Evolutionary conservation across 352 stramenopile species (phyloP).

Genomic region (Globisporangium paroecandrum): DNA sequence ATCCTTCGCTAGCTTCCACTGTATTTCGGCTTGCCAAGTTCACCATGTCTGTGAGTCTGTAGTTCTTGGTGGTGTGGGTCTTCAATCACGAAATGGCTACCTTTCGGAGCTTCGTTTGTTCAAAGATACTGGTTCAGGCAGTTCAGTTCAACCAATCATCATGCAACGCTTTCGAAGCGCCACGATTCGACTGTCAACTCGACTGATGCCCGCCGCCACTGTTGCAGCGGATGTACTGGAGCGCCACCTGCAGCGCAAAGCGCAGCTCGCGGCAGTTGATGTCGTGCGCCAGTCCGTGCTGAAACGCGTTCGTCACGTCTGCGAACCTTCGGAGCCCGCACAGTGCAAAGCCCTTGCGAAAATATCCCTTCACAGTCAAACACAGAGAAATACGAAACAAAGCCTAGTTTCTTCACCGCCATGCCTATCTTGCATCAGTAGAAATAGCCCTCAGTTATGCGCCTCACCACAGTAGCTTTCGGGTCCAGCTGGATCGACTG

Average conservation of each 20-base stretch:
- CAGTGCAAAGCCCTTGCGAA: slow-evolving; percentile 61
- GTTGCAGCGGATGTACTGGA: slow-evolving; percentile 24
- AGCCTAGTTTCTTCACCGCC: background rate
- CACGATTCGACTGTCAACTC: background rate
- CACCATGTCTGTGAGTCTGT: background rate
- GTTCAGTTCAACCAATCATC: background rate
- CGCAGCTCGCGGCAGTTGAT: slow-evolving; percentile 54
- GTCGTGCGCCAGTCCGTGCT: slow-evolving; percentile 62
- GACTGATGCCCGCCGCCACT: background rate
- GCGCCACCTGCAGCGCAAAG: slow-evolving; percentile 47
- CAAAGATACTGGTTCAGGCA: background rate
- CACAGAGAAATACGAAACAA: background rate
- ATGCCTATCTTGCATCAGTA: background rate
- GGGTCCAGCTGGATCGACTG: slow-evolving; percentile 45
- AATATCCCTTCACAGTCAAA: slow-evolving; percentile 47
- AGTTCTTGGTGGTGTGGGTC: background rate
- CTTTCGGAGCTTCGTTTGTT: background rate
- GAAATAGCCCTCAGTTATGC: background rate
- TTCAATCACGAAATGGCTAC: background rate
- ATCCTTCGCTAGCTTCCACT: background rate
- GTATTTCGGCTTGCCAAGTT: background rate
- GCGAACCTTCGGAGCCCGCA: slow-evolving; percentile 45
- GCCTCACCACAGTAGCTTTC: slow-evolving; percentile 41
- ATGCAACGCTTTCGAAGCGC: background rate
- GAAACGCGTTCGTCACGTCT: slow-evolving; percentile 56